Evolutionary conservation across 2,329 filamentous ascomycete genomes (phyloP), one percentile per base, ranked within the genome.

Genomic region (Aspergillus oerlinghausenensis): DNA sequence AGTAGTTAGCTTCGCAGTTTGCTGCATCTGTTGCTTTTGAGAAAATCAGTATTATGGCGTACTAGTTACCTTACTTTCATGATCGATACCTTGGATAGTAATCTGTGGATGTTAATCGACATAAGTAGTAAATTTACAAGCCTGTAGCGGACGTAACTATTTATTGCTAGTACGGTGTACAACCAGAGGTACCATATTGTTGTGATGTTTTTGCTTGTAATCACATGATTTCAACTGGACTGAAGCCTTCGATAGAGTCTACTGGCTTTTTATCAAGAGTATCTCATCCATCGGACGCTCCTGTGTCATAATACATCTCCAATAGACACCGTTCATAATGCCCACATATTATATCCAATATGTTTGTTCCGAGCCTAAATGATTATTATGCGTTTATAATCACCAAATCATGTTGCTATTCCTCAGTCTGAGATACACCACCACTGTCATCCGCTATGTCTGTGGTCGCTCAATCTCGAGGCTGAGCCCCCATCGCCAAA

Each of bases 341-440:
- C 59, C 52, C 56, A 58, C 54, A 38, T 56, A 50, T 26, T 64
- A 38, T 54, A 26, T 50, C 50, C 48, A 48, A 49, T 52, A 50
- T 49, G 55, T 59, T 56, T 52, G 59, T 57, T 59, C 47, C 47
- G 64, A 61, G 55, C 52, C 55, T 56, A 38, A 42, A 58, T 56
- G 58, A 52, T 58, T 63, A 59, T 56, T 51, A 23, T 47, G 10
- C 10, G 26, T 25, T 26, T 26, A 19, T 47, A 47, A 14, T 47
- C 43, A 25, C 6, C 14, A 47, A 47, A 47, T 47, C 19, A 47
- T 47, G 43, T 14, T 47, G 11, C 21, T 47, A 23, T 23, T 25
- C 21, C 11, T 25, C 43, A 47, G 21, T 25, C 23, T 47, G 10
- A 47, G 23, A 47, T 23, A 47, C 21, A 47, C 43, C 21, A 47